A percentile compares a stretch with the other conserved stretches of the same genome.
phyloP scores from a whole-genome alignment of 345 rosid genomes.

The Eucalyptus regnans region DNA sequence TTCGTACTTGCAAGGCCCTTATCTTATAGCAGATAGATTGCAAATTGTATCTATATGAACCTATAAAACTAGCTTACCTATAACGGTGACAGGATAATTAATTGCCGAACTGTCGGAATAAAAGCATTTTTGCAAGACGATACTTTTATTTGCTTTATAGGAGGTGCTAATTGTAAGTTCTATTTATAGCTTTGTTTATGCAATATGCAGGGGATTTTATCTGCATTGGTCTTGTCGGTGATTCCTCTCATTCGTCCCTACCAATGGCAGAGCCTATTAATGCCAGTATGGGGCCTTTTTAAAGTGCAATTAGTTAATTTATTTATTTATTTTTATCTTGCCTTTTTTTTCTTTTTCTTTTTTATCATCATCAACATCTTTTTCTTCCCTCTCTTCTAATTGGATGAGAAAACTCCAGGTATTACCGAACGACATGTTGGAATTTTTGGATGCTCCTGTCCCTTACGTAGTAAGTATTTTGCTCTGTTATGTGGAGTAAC shows the following conservation, averaged over 20 bases:
- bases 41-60: not conserved
- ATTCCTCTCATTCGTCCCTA: constrained; percentile 81
- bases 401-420: constrained; percentile 29
- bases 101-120: not conserved
- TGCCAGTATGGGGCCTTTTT: constrained; percentile 47
- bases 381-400: not conserved
- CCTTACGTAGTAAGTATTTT: constrained; percentile 74
- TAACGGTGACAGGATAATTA: not conserved
- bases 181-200: not conserved
- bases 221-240: constrained; percentile 69
- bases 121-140: not conserved
- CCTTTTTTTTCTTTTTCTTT: too few relatives aligned
- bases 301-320: not conserved
- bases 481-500: not conserved
- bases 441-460: constrained; percentile 94
- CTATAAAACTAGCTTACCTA: not conserved
- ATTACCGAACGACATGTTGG: constrained; percentile 94
- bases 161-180: not conserved
- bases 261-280: constrained; percentile 92
- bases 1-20: not conserved
- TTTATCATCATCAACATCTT: not conserved
- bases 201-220: constrained; percentile 59
- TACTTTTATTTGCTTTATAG: not conserved
- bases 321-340: not conserved
- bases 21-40: not conserved